phyloP scores from a whole-genome alignment of 805 yeast genomes.

The Clavispora carvajalis region DNA sequence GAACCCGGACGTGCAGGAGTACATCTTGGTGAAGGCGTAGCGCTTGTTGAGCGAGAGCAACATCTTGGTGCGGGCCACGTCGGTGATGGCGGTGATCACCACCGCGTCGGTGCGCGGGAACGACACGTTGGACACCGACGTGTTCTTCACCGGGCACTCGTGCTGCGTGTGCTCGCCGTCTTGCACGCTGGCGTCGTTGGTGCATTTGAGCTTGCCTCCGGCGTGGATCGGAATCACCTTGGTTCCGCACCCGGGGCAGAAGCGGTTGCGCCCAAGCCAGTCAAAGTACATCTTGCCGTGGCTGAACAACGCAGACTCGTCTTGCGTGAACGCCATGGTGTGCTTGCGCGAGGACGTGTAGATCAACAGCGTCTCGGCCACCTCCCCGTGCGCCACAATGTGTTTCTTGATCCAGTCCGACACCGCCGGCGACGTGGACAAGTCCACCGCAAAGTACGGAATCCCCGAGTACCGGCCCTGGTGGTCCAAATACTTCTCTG shows the following conservation, averaged over 20 bases:
- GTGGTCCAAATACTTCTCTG: constrained; percentile 35
- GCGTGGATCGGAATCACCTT: constrained; percentile 57
- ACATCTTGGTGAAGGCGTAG: constrained; percentile 51
- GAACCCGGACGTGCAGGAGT: constrained; percentile 89
- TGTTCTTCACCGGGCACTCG: constrained; percentile 34
- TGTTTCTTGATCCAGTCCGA: constrained; percentile 27
- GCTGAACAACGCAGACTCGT: constrained; percentile 64
- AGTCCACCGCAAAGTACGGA: constrained; percentile 62
- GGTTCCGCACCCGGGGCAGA: constrained; percentile 85
- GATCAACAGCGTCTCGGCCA: constrained; percentile 12
- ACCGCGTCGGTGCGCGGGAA: constrained; percentile 94
- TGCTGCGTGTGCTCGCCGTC: constrained; percentile 11
- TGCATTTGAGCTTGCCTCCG: constrained; percentile 42
- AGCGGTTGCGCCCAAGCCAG: constrained; percentile 70
- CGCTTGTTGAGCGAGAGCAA: constrained; percentile 69
- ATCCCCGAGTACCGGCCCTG: constrained; percentile 51
- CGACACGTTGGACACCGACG: constrained; percentile 63
- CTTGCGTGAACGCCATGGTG: constrained; percentile 26
- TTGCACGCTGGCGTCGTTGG: constrained; percentile 10
- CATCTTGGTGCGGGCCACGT: constrained; percentile 52
- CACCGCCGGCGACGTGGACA: constrained; percentile 41
- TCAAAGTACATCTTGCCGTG: constrained; percentile 82
- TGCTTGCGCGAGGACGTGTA: constrained; percentile 35
- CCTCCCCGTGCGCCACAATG: constrained; percentile 11
- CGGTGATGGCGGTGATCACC: constrained; percentile 73